Conservation (phyloP, 345 rosid species). For the Carallia brachiata region DNA sequence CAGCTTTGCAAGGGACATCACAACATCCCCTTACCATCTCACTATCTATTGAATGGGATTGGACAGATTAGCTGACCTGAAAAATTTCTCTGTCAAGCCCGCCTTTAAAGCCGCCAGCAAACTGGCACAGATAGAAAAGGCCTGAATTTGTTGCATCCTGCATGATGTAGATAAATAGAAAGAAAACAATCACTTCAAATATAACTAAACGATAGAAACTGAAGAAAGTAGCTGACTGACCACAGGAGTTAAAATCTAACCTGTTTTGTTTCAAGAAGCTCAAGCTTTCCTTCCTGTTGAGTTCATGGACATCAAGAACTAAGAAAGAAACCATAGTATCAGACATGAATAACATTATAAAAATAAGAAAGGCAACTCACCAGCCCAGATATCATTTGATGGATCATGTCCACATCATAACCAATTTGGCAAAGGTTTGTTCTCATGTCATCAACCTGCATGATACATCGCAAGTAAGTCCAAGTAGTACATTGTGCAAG, state of each 20-base stretch:
- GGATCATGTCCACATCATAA: constrained; percentile 57
- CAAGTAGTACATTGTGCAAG: not conserved
- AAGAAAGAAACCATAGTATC: constrained; percentile 1
- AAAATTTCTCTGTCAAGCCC: constrained; percentile 36
- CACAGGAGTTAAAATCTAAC: constrained; percentile 29
- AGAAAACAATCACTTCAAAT: constrained; percentile 4
- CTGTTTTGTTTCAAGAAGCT: constrained; percentile 75
- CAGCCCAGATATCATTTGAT: constrained; percentile 71
- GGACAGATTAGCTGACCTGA: constrained; percentile 42
- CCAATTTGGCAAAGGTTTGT: constrained; percentile 79
- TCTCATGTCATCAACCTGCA: constrained; percentile 68
- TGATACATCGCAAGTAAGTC: constrained; percentile 21
- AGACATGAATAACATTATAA: not conserved
- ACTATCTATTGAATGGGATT: not conserved
- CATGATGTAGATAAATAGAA: constrained; percentile 9
- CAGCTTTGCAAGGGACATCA: too few species aligned
- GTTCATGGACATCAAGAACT: constrained; percentile 22
- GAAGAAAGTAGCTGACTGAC: constrained; percentile 3
- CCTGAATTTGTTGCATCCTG: constrained; percentile 78
- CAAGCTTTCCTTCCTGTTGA: constrained; percentile 82
- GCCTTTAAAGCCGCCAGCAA: constrained; percentile 58
- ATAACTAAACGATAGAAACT: not conserved
- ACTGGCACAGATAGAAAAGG: constrained; percentile 67
- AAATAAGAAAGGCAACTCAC: constrained; percentile 45
- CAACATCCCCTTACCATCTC: too few species aligned